These are phyloP conservation scores for Agaricus sinodeliciosus DNA, from an alignment of 768 basidiomycete genomes.

Conservation along the genomic window DNA sequence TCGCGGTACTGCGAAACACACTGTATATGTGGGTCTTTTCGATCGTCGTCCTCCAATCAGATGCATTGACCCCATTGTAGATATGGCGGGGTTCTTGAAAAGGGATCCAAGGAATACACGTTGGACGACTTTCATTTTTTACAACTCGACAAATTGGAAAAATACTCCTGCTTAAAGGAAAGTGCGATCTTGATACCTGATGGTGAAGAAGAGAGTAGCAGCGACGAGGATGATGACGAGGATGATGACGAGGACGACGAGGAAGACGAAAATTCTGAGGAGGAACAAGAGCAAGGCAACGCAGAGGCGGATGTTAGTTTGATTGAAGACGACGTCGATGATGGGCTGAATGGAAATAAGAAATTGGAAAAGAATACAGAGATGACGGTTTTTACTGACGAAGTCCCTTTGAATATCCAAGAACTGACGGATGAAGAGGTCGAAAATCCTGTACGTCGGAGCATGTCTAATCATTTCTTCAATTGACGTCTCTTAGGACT, in stretches of 20 bases:
- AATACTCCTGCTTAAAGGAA: constrained; percentile 65
- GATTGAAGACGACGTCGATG: constrained; percentile 23
- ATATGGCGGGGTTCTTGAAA: constrained; percentile 87
- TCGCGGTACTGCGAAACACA: constrained; percentile 77
- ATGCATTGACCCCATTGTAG: constrained; percentile 25
- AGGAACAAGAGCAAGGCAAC: constrained; percentile 41
- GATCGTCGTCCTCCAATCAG: neutral
- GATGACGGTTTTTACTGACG: neutral
- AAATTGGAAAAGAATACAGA: constrained; percentile 18
- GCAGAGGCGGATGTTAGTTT: constrained; percentile 25
- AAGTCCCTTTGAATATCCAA: constrained; percentile 1
- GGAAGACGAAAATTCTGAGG: constrained; percentile 39
- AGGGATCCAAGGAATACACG: constrained; percentile 77
- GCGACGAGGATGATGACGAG: constrained; percentile 54
- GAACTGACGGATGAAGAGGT: neutral
- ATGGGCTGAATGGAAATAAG: constrained; percentile 2
- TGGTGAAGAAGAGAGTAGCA: constrained; percentile 57
- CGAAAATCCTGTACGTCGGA: neutral
- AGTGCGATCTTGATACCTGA: constrained; percentile 56
- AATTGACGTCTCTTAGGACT: constrained; percentile 17
- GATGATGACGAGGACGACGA: constrained; percentile 46
- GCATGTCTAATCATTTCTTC: neutral
- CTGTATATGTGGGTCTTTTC: constrained; percentile 65
- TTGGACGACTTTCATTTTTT: constrained; percentile 84
- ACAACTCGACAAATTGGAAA: constrained; percentile 79